Conservation (phyloP, 257 asterid species). For the Solanum neorickii region DNA sequence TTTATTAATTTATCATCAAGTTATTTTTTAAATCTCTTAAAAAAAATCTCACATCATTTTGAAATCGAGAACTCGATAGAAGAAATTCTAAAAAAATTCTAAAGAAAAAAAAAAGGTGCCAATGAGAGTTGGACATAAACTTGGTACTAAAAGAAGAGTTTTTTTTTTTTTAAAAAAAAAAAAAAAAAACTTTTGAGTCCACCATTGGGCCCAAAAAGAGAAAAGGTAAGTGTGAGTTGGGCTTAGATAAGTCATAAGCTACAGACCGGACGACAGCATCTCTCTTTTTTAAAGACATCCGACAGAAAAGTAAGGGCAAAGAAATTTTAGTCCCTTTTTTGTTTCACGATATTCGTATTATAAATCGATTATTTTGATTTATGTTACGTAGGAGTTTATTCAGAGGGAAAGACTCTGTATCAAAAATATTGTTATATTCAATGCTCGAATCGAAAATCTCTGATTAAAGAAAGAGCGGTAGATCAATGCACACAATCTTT, state of each 20-base stretch:
- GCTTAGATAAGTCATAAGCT: neutral
- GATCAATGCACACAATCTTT: too few species aligned
- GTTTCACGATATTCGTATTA: too few species aligned
- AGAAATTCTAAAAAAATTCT: too few species aligned
- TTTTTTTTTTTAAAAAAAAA: neutral
- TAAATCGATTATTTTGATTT: too few species aligned
- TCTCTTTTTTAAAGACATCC: neutral
- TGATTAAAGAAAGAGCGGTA: neutral
- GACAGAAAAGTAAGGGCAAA: neutral
- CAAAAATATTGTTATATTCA: too few species aligned
- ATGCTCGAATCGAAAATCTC: rapidly evolving
- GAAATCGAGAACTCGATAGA: too few species aligned
- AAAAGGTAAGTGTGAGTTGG: neutral
- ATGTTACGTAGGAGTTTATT: neutral
- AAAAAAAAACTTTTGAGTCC: neutral
- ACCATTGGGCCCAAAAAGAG: neutral
- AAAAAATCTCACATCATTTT: too few species aligned
- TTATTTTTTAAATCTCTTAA: too few species aligned
- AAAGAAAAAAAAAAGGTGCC: neutral
- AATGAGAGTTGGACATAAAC: neutral
- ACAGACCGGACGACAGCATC: neutral
- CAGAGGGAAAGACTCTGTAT: rapidly evolving
- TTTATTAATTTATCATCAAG: too few species aligned
- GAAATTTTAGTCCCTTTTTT: neutral
- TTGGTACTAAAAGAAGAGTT: neutral